A percentile compares a stretch with the other conserved stretches of the same genome.
phyloP scores from a whole-genome alignment of 2,329 filamentous ascomycete species.

The Microcyclosporella mali region DNA sequence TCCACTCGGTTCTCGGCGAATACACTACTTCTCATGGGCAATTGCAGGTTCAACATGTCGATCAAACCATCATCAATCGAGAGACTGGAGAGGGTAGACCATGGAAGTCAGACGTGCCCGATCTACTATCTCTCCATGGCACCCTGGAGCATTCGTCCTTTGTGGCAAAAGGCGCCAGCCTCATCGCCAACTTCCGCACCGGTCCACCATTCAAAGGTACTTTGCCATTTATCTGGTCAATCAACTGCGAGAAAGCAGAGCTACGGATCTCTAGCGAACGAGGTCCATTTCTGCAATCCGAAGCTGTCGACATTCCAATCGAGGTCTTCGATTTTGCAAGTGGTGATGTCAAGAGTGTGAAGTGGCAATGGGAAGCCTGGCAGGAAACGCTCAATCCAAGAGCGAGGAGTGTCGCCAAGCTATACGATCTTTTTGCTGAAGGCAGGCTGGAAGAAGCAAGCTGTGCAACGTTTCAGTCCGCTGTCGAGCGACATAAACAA shows the following conservation, averaged over 20 bases:
- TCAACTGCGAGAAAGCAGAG: conserved; percentile 23
- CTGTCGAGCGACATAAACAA: conserved; percentile 44
- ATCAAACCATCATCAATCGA: conserved; percentile 9
- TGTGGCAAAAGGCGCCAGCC: conserved; percentile 14
- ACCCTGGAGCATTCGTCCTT: conserved; percentile 10
- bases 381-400: conserved; percentile 24
- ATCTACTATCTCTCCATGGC: conserved; percentile 22
- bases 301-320: conserved; percentile 15
- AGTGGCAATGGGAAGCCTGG: conserved; percentile 39
- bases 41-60: conserved; percentile 19
- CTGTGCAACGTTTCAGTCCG: conserved; percentile 38
- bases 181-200: conserved; percentile 14
- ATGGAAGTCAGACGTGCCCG: conserved; percentile 21
- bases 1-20: conserved; percentile 23
- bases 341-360: conserved; percentile 28
- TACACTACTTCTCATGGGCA: conserved; percentile 14
- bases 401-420: conserved; percentile 22
- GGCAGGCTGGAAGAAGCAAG: conserved; percentile 22
- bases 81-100: conserved; percentile 3
- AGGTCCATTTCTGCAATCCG: conserved; percentile 15
- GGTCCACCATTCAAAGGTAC: conserved; percentile 21
- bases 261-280: conserved; percentile 16
- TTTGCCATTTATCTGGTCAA: conserved; percentile 20
- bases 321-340: conserved; percentile 24
- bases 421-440: conserved; percentile 30